phyloP scores from a whole-genome alignment of 2,329 filamentous ascomycete species.

The Cladosporium phlei region DNA sequence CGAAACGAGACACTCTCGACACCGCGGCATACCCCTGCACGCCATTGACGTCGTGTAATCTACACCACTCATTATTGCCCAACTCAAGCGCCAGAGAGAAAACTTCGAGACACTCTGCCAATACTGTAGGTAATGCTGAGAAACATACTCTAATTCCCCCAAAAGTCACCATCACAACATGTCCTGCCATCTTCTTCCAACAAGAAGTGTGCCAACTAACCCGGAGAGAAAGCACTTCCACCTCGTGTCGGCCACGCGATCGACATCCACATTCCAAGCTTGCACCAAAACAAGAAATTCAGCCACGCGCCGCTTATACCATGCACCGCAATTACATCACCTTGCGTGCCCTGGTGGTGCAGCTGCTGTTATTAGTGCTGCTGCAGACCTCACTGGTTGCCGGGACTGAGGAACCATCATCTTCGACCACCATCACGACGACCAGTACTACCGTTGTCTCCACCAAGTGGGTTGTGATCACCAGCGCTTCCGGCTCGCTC shows the following conservation, averaged over 20 bases:
- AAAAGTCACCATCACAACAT: too few species aligned
- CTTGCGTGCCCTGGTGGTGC: conserved; percentile 18
- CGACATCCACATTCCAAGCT: conserved; percentile 7
- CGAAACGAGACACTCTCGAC: not conserved
- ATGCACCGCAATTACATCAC: conserved; percentile 14
- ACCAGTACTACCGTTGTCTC: conserved; percentile 22
- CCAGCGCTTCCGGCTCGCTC: conserved; percentile 16
- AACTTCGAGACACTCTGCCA: not conserved
- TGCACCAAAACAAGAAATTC: conserved; percentile 7
- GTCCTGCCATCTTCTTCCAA: conserved; percentile 2
- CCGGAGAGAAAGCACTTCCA: not conserved
- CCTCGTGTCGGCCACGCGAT: conserved; percentile 7
- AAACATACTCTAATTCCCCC: too few species aligned
- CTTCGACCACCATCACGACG: conserved; percentile 18
- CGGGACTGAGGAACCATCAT: conserved; percentile 16
- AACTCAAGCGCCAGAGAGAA: not conserved
- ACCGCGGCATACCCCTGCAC: not conserved
- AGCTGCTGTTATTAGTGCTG: conserved; percentile 16
- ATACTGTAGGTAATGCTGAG: conserved; percentile 1
- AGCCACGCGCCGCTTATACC: conserved; percentile 7
- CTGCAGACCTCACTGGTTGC: conserved; percentile 8
- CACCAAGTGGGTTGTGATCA: conserved; percentile 15
- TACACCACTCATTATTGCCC: not conserved
- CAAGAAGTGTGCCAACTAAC: not conserved
- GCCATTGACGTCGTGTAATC: conserved; percentile 11